Evolutionary conservation across 2,329 filamentous ascomycete species (phyloP), one percentile per base, ranked within the genome.

Genomic region (Alternaria arbusti): DNA sequence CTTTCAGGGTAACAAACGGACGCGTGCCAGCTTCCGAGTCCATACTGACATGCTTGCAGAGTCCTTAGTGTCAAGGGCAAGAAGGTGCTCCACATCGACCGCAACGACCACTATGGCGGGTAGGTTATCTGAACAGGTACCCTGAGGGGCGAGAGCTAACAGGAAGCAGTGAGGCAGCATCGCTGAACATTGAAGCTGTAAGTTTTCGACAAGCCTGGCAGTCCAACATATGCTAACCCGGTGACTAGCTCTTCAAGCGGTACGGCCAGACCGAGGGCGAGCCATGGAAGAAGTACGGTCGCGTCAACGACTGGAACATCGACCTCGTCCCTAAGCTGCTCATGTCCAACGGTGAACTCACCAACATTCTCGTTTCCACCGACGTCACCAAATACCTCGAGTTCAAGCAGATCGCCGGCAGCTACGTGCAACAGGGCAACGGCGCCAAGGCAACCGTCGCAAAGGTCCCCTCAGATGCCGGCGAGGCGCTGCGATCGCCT

Each of bases 101-200:
- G 94, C 80, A 98, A 98, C 81, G 93, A 97, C 82, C 94, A 98
- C 86, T 98, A 97, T 79, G 96, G 96, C 88, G 96, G 93, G 94
- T 97, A 85, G 77, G 91, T 86, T 64, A 43, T 60, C 55, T 40
- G 25, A 26, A 30, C 61, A 51, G 63, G 58, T 40, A 47, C 64
- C 64, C 63, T 40, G 40, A 54, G 54, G 58, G 45, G 40, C 20
- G 30, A 45, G 57, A 63, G 60, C 75, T 79, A 23, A 81, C 70
- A 59, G 26, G 26, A 52, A 54, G 73, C 74, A 94, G 94, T 74
- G 96, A 99, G 85, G 93, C 96, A 67, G 95, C 96, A 57, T 98
- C 95, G 11, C 89, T 99, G 75, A 99, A 98, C 85, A 92, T 99
- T 78, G 94, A 98, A 85, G 74, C 78, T 25, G 78, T 89, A 92